Evolutionary conservation across 768 basidiomycete genomes (phyloP), one percentile per base, ranked within the genome.

Genomic region (Termitomyces sp.): DNA sequence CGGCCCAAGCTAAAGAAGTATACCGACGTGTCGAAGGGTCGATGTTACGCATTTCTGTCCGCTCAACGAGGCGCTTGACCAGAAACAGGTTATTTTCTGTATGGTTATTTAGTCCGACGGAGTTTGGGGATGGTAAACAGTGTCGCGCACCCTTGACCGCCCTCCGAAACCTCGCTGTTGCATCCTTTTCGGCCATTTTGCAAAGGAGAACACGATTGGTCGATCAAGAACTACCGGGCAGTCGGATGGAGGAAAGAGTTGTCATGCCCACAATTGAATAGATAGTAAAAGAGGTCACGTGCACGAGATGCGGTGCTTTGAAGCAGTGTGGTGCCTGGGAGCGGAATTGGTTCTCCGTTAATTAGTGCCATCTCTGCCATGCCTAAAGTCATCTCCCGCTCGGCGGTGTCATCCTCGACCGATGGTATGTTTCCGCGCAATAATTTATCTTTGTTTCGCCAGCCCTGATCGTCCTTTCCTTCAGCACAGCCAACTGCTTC

Each of bases 61-160:
- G 77, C 71, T 91, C 85, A 56, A 93, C 80, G 64, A 98, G 86
- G 38, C 95, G 83, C 75, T 87, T 90, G 68, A 97, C 92, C 61
- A 96, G 85, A 66, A 95, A 89, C 64, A 97, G 84, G 75, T 96
- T 96, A 76, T 96, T 95, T 76, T 96, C 95, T 98, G 69, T 40
- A 56, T 38, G 51, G 54, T 46, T 32, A 67, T 61, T 63, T 48
- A 66, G 63, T 28, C 61, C 40, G 38, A 28, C 16, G 38, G 28
- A 63, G 32, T 33, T 43, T 28, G 48, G 36, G 35, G 36, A 46
- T 18, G 30, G 53, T 43, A 35, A 32, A 38, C 14, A 32, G 51
- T 48, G 14, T 50, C 33, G 62, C 70, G 35, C 55, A 86, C 91
- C 91, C 78, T 89, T 89, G 56, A 93, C 89, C 54, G 91, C 91